Conservation (phyloP, 1,139 yeast species). For the Saccharomyces hybrid region DNA sequence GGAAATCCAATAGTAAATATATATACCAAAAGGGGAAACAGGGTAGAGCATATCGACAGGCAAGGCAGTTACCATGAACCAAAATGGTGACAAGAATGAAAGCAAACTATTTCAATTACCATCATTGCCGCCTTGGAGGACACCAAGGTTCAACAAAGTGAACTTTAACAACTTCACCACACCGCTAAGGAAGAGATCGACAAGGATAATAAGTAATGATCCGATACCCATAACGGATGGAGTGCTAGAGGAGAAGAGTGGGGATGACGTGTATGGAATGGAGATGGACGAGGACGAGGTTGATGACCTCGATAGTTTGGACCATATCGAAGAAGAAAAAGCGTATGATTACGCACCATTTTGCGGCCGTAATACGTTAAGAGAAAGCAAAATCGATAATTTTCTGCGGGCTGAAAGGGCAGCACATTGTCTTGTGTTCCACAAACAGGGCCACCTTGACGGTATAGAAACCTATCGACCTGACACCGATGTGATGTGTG, state of each 20-base stretch:
- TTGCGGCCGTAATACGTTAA: constrained; percentile 16
- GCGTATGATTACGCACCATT: constrained; percentile 23
- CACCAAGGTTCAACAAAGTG: constrained; percentile 13
- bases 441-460: constrained; percentile 15
- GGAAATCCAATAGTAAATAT: neutral
- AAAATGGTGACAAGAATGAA: constrained; percentile 2
- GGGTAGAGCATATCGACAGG: neutral
- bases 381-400: constrained; percentile 19
- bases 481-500: constrained; percentile 22
- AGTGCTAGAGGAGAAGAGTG: neutral
- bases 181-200: constrained; percentile 16
- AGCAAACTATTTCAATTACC: constrained; percentile 20
- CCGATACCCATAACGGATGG: neutral
- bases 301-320: neutral
- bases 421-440: constrained; percentile 27
- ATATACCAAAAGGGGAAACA: neutral
- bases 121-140: constrained; percentile 27
- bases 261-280: neutral
- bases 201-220: constrained; percentile 5
- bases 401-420: constrained; percentile 22
- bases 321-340: constrained; percentile 1
- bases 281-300: neutral
- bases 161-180: constrained; percentile 12
- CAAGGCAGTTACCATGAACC: neutral
- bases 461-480: constrained; percentile 19